Evolutionary conservation across 1,284 basidiomycete genomes (phyloP).

Genomic region (Ceratobasidium theobromae): DNA sequence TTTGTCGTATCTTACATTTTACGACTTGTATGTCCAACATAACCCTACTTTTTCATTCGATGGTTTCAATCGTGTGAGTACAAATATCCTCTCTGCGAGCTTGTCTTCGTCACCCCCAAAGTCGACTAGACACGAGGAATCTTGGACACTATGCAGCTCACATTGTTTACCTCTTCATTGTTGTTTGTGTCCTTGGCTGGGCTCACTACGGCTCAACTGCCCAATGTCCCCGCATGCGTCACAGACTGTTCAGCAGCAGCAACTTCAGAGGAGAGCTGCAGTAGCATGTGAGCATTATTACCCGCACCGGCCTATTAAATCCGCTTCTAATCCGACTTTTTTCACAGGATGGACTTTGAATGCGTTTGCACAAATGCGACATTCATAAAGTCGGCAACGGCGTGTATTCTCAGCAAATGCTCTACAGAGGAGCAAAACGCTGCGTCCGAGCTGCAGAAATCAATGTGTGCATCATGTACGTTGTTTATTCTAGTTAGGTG

Average conservation of each 20-base stretch:
- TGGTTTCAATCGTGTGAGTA: no score
- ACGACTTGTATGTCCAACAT: no score
- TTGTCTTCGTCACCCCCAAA: no score
- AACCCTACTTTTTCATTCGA: no score
- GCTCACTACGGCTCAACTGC: not conserved
- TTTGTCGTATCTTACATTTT: no score
- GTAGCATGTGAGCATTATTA: not conserved
- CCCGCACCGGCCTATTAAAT: not conserved
- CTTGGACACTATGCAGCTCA: no score
- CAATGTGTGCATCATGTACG: not conserved
- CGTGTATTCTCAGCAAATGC: not conserved
- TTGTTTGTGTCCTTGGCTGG: no score
- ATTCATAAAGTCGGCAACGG: not conserved
- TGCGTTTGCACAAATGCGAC: not conserved
- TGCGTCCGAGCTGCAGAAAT: not conserved
- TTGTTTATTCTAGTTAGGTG: no score
- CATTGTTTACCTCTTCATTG: not conserved
- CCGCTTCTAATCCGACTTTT: not conserved
- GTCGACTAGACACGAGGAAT: no score
- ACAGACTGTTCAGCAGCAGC: not conserved
- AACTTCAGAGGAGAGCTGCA: not conserved
- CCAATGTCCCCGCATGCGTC: not conserved
- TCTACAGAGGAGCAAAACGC: not conserved
- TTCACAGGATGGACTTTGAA: not conserved
- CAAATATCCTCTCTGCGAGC: no score